Base-by-base conservation (phyloP, 2,329 filamentous ascomycete species). In the Colletotrichum camelliae region DNA sequence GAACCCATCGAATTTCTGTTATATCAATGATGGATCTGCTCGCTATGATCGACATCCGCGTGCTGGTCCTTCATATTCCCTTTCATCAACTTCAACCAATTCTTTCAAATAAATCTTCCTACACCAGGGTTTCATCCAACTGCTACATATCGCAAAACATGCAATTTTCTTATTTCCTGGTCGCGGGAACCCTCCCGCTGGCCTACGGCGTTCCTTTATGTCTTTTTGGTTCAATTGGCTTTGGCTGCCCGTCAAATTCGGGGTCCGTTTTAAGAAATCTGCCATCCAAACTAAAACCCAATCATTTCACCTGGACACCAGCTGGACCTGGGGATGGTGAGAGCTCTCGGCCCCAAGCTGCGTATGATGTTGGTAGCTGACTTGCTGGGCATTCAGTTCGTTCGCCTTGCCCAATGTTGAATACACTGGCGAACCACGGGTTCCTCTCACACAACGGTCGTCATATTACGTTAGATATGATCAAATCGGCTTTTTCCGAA, bases 361-460 rank as follows among this genome's bases (percentile, higher is more conserved):
- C 16, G 8, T 2, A 55, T 12, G 10, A 43, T 43, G 16, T 10
- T 57, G 9, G 10, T 21, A 35, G 9, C 21, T 60, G 10, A 29
- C 12, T 48, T 72, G 18, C 39, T 18, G 5, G 27, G 2, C 12
- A 15, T n/a, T 1, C 35, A 86, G 83, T 84, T 24, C 82, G 85
- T 21, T 82, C 84, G 1, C 87, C 88, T n/a, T 90, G 88, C 72
- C 88, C 89, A 0, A 88, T 88, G 84, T 80, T 90, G 57, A 90
- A 90, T 77, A 85, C 88, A 0, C 81, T 90, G 13, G 86, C 88
- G 7, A 90, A 90, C 77, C 86, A 90, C 75, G 86, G 85, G 7
- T 88, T 86, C 67, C 83, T 90, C 2, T 87, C 87, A 3, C 88
- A 84, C 69, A 79, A 87, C 72, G 88, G 88, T 31, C 83, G 81